These are phyloP conservation scores for Cyclotella distinguenda DNA, from an alignment of 108 stramenopile genomes.

Conservation along the genomic window DNA sequence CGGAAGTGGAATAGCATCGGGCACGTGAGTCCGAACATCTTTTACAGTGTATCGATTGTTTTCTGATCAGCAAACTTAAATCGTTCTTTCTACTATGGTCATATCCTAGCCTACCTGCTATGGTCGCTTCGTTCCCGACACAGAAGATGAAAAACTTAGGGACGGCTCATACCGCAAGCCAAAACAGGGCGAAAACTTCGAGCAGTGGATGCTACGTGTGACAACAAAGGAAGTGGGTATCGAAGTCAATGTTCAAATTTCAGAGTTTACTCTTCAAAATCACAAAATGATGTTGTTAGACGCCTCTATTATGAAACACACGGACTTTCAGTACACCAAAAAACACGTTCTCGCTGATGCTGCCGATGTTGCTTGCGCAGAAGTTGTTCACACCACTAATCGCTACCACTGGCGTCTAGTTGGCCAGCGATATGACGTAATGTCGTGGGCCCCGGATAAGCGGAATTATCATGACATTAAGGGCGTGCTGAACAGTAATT, in stretches of 20 bases:
- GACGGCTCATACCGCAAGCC: conserved; percentile 86
- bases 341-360: conserved; percentile 66
- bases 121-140: conserved; percentile 96
- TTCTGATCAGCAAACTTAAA: neutral
- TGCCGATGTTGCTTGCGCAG: conserved; percentile 91
- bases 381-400: conserved; percentile 94
- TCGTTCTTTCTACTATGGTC: neutral
- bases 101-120: conserved; percentile 83
- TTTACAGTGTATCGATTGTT: neutral
- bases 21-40: conserved; percentile 32
- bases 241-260: conserved; percentile 94
- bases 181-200: conserved; percentile 83
- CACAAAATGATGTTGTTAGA: conserved; percentile 97
- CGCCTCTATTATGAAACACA: conserved; percentile 83
- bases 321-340: conserved; percentile 77
- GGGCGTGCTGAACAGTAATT: conserved; percentile 59
- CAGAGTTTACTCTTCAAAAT: conserved; percentile 97
- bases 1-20: conserved; percentile 94
- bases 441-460: conserved; percentile 90
- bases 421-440: conserved; percentile 94
- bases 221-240: conserved; percentile 97
- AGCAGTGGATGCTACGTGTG: conserved; percentile 96
- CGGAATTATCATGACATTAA: conserved; percentile 87
- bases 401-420: conserved; percentile 96
- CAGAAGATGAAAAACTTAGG: conserved; percentile 90